phyloP scores from a whole-genome alignment of 129 eudicot genomes.

The Pulicaria dysenterica region DNA sequence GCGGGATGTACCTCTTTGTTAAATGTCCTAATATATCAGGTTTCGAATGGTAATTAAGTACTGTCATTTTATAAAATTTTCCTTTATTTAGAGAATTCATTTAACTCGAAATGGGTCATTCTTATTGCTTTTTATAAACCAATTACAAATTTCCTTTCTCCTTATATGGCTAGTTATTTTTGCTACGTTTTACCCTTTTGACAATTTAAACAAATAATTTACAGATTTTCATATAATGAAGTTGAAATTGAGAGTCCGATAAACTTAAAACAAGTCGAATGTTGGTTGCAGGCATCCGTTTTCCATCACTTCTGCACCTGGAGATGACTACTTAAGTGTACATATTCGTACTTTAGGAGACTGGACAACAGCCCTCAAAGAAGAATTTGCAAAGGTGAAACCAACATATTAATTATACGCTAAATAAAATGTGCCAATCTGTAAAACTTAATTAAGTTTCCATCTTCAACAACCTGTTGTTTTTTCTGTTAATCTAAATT shows the following conservation, averaged over 20 bases:
- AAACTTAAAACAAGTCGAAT: not conserved
- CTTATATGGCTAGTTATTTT: no score
- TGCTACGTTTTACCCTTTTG: no score
- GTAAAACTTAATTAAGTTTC: not conserved
- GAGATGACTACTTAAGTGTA: conserved; percentile 78
- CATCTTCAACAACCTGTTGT: conserved; percentile 9
- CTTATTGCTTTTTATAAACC: no score
- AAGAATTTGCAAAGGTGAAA: conserved; percentile 70
- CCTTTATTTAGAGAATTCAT: no score
- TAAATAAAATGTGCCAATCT: not conserved
- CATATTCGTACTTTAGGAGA: conserved; percentile 95
- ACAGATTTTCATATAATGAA: no score
- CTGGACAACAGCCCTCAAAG: conserved; percentile 84
- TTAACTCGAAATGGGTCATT: no score
- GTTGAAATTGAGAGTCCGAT: no score
- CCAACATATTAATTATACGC: not conserved
- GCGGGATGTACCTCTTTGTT: conserved; percentile 98
- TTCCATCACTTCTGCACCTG: conserved; percentile 97
- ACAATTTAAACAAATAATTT: no score
- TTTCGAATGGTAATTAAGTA: conserved; percentile 63
- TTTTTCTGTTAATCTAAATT: conserved; percentile 39
- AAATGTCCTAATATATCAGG: conserved; percentile 86
- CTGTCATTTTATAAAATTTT: no score
- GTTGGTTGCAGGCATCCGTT: conserved; percentile 84
- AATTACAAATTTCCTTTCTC: no score